These are phyloP conservation scores for Pichia sorboxylosa DNA, from an alignment of 1,139 yeast species.

Conservation along the genomic window DNA sequence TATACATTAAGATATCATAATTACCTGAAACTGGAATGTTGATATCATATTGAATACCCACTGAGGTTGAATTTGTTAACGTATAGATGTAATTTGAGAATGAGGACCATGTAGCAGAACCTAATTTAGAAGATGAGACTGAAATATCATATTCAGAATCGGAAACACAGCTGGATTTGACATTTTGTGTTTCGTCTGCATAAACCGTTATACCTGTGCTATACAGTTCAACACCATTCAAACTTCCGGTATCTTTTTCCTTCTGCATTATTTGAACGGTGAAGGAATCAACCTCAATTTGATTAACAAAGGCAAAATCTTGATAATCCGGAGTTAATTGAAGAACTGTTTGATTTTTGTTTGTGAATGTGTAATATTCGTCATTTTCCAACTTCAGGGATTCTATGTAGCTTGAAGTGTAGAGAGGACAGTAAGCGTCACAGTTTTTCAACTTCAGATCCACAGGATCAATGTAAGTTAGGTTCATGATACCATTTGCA, in stretches of 20 bases:
- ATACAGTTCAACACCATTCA: constrained; percentile 64
- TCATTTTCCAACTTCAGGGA: constrained; percentile 3
- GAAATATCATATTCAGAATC: constrained; percentile 9
- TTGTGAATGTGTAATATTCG: constrained; percentile 11
- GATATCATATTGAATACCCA: constrained; percentile 52
- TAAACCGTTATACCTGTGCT: constrained; percentile 53
- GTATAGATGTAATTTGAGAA: constrained; percentile 28
- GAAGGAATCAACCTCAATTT: constrained; percentile 48
- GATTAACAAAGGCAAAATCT: constrained; percentile 73
- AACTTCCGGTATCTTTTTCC: constrained; percentile 57
- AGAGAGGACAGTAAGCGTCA: constrained; percentile 81
- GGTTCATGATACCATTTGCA: constrained; percentile 80
- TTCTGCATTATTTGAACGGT: constrained; percentile 59
- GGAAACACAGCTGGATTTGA: constrained; percentile 39
- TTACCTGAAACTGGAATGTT: constrained; percentile 64
- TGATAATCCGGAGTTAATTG: constrained; percentile 35
- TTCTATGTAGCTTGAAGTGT: constrained; percentile 24
- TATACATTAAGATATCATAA: constrained; percentile 59
- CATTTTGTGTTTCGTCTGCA: constrained; percentile 67
- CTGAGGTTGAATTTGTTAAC: constrained; percentile 23
- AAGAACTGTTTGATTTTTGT: constrained; percentile 12
- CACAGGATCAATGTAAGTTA: constrained; percentile 70
- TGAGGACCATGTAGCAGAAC: constrained; percentile 24
- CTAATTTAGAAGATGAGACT: constrained; percentile 14
- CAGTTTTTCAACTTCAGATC: constrained; percentile 48